A percentile compares a stretch with the other conserved stretches of the same genome.
phyloP scores from a whole-genome alignment of 2,329 filamentous ascomycete species.

The Rutstroemia sp. region DNA sequence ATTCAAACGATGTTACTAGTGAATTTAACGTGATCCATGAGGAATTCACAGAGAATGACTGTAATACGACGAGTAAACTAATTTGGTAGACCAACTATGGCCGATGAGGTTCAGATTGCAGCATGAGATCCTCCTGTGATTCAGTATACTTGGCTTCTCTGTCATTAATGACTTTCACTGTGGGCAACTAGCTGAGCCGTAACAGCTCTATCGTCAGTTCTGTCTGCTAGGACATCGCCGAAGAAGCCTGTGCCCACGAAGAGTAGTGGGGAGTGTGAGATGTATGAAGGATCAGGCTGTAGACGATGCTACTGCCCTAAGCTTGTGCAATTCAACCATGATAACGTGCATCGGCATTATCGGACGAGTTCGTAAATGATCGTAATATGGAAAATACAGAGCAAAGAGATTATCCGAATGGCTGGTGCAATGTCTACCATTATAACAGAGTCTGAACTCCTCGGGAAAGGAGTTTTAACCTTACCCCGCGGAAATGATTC shows the following conservation, averaged over 20 bases:
- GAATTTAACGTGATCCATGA: too few relatives aligned
- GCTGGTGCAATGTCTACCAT: too few relatives aligned
- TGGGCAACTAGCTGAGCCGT: background rate
- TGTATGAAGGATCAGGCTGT: background rate
- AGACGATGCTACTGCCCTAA: background rate
- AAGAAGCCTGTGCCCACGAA: background rate
- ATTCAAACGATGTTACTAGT: too few relatives aligned
- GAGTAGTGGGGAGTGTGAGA: background rate
- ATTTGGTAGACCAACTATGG: background rate
- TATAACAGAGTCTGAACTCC: too few relatives aligned
- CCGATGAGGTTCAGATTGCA: background rate
- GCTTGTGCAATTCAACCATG: background rate
- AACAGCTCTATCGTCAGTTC: background rate
- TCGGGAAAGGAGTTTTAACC: background rate
- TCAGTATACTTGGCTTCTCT: background rate
- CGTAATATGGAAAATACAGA: too few relatives aligned
- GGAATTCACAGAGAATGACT: background rate
- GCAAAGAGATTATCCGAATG: too few relatives aligned
- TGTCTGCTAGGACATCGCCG: background rate
- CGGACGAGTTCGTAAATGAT: background rate
- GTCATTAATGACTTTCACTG: background rate
- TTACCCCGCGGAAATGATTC: background rate
- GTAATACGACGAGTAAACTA: background rate
- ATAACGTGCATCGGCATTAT: background rate
- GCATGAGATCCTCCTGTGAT: background rate